A percentile compares a stretch with the other conserved stretches of the same genome.
Evolutionary conservation across 129 eudicot species (phyloP).

Genomic region (Artemisia argyi): DNA sequence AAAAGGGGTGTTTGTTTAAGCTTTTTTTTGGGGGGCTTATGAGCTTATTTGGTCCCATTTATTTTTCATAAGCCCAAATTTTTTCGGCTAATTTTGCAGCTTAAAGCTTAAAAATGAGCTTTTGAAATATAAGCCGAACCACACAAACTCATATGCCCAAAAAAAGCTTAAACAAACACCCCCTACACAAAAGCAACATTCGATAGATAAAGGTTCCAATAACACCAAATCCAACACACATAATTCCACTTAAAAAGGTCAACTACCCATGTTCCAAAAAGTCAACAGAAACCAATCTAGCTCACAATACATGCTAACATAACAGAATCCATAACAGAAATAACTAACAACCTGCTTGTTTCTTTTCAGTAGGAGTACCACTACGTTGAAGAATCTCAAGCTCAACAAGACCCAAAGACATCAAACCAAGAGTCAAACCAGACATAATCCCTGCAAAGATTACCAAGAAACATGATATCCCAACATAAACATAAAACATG

Average conservation of each 20-base stretch:
- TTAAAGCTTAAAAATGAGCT: too few species aligned
- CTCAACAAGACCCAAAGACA: conserved; percentile 95
- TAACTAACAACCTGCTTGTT: conserved; percentile 65
- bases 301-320: background rate
- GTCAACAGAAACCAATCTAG: background rate
- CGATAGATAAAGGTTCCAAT: too few species aligned
- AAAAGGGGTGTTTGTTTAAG: too few species aligned
- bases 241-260: too few species aligned
- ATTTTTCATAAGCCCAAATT: background rate
- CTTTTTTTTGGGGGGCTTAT: background rate
- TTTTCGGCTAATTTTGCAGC: too few species aligned
- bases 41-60: too few species aligned
- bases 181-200: too few species aligned
- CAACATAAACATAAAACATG: conserved; percentile 71
- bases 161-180: too few species aligned
- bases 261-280: background rate
- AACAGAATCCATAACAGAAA: background rate
- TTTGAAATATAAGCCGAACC: too few species aligned
- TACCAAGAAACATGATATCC: conserved; percentile 63
- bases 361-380: conserved; percentile 74
- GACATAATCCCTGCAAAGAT: conserved; percentile 95
- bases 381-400: conserved; percentile 93
- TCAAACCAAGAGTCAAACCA: conserved; percentile 88
- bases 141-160: too few species aligned
- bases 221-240: too few species aligned